Percentiles rank a stretch among this genome's conserved stretches.
Conservation (phyloP, 2,329 filamentous ascomycete species). For the Daldinia sp. region DNA sequence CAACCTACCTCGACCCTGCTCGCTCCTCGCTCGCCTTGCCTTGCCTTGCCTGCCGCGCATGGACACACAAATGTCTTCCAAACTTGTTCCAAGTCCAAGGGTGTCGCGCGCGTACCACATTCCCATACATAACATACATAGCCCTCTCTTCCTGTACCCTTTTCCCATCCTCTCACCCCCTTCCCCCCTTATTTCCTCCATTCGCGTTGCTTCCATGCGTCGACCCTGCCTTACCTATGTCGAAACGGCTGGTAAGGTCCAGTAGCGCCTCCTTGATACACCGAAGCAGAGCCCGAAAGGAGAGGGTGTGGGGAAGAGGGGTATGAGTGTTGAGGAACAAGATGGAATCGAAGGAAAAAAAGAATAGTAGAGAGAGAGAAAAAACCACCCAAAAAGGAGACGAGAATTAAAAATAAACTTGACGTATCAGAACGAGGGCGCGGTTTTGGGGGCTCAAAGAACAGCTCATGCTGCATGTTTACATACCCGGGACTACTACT, state of each 20-base stretch:
- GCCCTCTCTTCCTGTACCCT: not conserved
- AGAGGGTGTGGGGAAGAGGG: not conserved
- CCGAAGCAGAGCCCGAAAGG: constrained; percentile 21
- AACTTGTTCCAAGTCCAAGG: constrained; percentile 22
- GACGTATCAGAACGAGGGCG: constrained; percentile 34
- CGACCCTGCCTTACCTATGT: constrained; percentile 14
- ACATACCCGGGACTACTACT: constrained; percentile 33
- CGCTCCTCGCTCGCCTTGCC: constrained; percentile 22
- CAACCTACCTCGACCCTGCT: constrained; percentile 23
- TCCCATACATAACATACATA: not conserved
- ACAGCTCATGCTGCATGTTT: constrained; percentile 36
- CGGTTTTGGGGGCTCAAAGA: constrained; percentile 33
- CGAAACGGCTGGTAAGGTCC: constrained; percentile 22
- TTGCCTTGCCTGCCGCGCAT: constrained; percentile 5
- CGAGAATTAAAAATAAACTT: constrained; percentile 7
- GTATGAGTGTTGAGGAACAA: not conserved
- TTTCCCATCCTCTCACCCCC: not conserved
- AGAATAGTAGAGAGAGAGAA: too few relatives aligned
- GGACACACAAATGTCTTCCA: too few relatives aligned
- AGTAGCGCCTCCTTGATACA: constrained; percentile 32
- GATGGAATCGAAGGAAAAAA: not conserved
- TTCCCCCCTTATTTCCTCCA: constrained; percentile 8
- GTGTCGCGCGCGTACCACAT: constrained; percentile 14
- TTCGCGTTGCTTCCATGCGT: constrained; percentile 12
- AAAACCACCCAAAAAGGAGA: too few relatives aligned